Evolutionary conservation across 2,329 filamentous ascomycete genomes (phyloP).

Genomic region (Trichoderma simmonsii): DNA sequence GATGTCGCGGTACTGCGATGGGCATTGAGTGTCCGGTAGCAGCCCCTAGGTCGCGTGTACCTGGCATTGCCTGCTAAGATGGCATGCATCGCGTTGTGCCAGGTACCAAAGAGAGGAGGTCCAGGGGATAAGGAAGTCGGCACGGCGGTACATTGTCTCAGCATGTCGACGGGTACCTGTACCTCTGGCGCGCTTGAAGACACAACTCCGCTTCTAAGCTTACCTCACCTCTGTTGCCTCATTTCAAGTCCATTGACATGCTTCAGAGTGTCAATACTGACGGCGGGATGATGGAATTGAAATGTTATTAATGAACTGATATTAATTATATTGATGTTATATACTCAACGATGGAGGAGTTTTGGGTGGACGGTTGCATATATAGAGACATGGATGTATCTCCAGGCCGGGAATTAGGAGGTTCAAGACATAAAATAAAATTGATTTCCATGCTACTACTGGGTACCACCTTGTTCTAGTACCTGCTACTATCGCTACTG

Average conservation of each 20-base stretch:
- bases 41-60: neutral
- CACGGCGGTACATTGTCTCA: neutral
- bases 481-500: neutral
- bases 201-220: neutral
- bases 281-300: neutral
- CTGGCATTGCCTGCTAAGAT: neutral
- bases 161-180: neutral
- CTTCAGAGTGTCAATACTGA: neutral
- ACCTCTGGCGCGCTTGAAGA: neutral
- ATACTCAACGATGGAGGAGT: neutral
- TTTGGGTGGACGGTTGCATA: neutral
- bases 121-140: neutral
- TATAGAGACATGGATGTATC: neutral
- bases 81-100: neutral
- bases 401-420: neutral
- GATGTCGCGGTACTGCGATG: neutral
- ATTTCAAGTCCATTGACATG: neutral
- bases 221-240: neutral
- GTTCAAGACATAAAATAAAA: neutral
- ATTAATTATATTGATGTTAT: neutral
- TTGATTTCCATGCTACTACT: neutral
- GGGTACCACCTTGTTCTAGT: neutral
- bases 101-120: neutral
- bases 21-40: neutral
- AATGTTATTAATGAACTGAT: neutral